These are phyloP conservation scores for Triglochin maritima DNA, from an alignment of 106 monocot genomes.

Conservation along the genomic window DNA sequence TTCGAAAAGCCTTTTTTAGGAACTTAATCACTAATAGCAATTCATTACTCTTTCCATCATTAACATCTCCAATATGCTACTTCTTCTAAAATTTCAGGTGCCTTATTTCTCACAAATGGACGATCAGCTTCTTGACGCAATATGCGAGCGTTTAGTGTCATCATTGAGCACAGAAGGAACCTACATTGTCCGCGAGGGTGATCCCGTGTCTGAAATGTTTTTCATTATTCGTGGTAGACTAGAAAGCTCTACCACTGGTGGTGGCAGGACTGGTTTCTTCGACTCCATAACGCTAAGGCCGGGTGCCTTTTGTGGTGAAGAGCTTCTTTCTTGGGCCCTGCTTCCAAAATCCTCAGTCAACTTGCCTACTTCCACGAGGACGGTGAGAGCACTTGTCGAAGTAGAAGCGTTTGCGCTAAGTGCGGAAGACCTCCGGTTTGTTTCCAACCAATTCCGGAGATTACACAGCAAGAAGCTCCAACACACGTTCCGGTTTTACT, in stretches of 20 bases:
- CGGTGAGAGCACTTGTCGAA: conserved; percentile 12
- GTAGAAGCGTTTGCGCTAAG: conserved; percentile 20
- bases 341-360: conserved; percentile 10
- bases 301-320: conserved; percentile 77
- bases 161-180: conserved; percentile 64
- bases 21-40: too few relatives aligned
- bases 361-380: conserved; percentile 13
- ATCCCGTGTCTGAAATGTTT: conserved; percentile 82
- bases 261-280: conserved; percentile 79
- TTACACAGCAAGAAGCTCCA: conserved; percentile 17
- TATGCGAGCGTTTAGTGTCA: conserved; percentile 78
- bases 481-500: conserved; percentile 20
- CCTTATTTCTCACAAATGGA: conserved; percentile 88
- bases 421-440: conserved; percentile 17
- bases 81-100: conserved; percentile 29
- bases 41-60: too few relatives aligned
- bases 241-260: conserved; percentile 80
- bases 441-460: conserved; percentile 15
- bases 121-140: conserved; percentile 68
- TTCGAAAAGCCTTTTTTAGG: too few relatives aligned
- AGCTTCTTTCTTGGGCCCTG: conserved; percentile 20
- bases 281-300: conserved; percentile 59
- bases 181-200: conserved; percentile 73
- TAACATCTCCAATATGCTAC: too few relatives aligned
- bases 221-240: conserved; percentile 70